Evolutionary conservation across 75 land plant genomes (phyloP).

Genomic region (Isoetes taiwanensis): DNA sequence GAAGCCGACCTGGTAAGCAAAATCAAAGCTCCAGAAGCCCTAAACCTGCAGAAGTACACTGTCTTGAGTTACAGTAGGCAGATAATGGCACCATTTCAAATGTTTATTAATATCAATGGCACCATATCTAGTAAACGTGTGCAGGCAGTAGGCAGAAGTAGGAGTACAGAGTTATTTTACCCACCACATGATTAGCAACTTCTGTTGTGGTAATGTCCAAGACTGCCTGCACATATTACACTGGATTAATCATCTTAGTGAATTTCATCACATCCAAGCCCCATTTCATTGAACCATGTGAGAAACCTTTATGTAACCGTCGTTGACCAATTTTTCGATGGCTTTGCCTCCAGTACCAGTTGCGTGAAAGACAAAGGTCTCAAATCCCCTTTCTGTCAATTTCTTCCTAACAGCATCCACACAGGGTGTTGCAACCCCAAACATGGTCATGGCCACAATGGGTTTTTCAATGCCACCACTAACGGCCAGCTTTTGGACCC

Average conservation of each 20-base stretch:
- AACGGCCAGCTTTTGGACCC: neutral
- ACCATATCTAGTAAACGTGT: too few relatives aligned
- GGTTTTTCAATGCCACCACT: slow-evolving; percentile 13
- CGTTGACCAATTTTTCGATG: slow-evolving; percentile 72
- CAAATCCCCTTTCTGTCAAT: slow-evolving; percentile 61
- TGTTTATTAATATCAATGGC: too few relatives aligned
- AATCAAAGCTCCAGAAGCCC: too few relatives aligned
- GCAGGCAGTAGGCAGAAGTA: too few relatives aligned
- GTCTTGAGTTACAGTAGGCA: too few relatives aligned
- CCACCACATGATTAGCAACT: slow-evolving; percentile 88
- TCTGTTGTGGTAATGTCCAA: slow-evolving; percentile 95
- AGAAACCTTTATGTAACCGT: slow-evolving; percentile 68
- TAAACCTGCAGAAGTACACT: too few relatives aligned
- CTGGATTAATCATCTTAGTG: neutral
- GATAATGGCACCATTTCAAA: too few relatives aligned
- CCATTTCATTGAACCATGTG: neutral
- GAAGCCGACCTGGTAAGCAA: too few relatives aligned
- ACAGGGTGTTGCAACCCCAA: slow-evolving; percentile 97
- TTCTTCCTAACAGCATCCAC: slow-evolving; percentile 59
- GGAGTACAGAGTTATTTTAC: too few relatives aligned
- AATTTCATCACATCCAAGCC: neutral
- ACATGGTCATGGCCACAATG: slow-evolving; percentile 87
- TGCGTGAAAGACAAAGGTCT: slow-evolving; percentile 88
- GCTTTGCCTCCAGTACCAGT: slow-evolving; percentile 93
- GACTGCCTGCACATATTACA: slow-evolving; percentile 44